These are phyloP conservation scores for Zoysia japonica DNA, from an alignment of 176 grass and related monocot genomes.

Conservation along the genomic window DNA sequence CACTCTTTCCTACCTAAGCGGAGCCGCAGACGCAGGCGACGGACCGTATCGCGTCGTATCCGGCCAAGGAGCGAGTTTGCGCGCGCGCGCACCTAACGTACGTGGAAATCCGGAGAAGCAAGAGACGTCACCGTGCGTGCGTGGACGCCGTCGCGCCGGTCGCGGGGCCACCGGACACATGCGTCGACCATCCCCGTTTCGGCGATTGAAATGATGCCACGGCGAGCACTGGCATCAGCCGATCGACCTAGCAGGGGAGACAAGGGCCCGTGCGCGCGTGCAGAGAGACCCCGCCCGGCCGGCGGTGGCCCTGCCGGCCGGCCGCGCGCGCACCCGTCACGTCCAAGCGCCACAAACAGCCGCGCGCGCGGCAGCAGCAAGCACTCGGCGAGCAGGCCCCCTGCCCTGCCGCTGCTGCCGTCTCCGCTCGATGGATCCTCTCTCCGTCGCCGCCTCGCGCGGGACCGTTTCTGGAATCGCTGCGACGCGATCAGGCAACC, in stretches of 20 bases:
- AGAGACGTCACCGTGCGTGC: neutral
- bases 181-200: neutral
- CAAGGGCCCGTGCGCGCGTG: slow-evolving; percentile 40
- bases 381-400: neutral
- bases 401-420: neutral
- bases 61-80: neutral
- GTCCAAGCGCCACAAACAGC: neutral
- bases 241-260: neutral
- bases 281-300: neutral
- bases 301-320: neutral
- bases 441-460: slow-evolving; percentile 15
- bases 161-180: neutral
- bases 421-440: neutral
- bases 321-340: neutral
- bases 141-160: neutral
- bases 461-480: slow-evolving; percentile 38
- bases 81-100: neutral
- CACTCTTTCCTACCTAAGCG: neutral
- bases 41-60: neutral
- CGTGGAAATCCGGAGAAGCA: neutral
- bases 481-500: slow-evolving; percentile 6
- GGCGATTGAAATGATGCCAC: neutral
- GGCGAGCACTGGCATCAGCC: neutral
- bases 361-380: neutral
- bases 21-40: neutral